These are phyloP conservation scores for Auriculariales sp. DNA, from an alignment of 768 basidiomycete species.

Conservation along the genomic window DNA sequence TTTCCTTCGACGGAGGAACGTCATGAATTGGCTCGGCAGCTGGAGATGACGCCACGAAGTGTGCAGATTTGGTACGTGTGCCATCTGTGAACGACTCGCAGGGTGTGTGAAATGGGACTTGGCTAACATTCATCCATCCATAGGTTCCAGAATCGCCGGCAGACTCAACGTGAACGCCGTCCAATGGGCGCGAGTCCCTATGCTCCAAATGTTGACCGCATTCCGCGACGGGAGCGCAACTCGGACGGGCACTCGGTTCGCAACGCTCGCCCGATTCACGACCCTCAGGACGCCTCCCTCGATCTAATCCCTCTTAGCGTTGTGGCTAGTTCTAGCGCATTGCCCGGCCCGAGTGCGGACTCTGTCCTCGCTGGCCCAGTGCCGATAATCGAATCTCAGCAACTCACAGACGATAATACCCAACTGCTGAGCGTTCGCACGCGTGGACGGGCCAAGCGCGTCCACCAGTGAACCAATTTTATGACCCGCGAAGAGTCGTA, in stretches of 20 bases:
- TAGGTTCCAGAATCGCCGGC: constrained; percentile 78
- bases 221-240: neutral
- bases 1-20: constrained; percentile 84
- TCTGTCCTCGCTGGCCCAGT: no score
- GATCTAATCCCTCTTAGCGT: no score
- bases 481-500: no score
- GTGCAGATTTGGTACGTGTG: constrained; percentile 72
- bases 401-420: no score
- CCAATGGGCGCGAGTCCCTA: neutral
- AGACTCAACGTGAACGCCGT: constrained; percentile 23
- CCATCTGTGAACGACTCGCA: constrained; percentile 2
- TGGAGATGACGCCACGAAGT: constrained; percentile 74
- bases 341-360: no score
- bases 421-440: no score
- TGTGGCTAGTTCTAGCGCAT: no score
- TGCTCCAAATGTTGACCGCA: neutral
- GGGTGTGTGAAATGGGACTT: constrained; percentile 8
- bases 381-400: no score
- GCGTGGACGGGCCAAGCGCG: no score
- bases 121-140: constrained; percentile 11
- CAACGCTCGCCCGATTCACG: no score
- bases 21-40: constrained; percentile 52
- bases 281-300: no score
- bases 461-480: no score
- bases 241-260: neutral